Evolutionary conservation across 2,329 filamentous ascomycete genomes (phyloP), one percentile per base, ranked within the genome.

Genomic region (Cercospora sesami): DNA sequence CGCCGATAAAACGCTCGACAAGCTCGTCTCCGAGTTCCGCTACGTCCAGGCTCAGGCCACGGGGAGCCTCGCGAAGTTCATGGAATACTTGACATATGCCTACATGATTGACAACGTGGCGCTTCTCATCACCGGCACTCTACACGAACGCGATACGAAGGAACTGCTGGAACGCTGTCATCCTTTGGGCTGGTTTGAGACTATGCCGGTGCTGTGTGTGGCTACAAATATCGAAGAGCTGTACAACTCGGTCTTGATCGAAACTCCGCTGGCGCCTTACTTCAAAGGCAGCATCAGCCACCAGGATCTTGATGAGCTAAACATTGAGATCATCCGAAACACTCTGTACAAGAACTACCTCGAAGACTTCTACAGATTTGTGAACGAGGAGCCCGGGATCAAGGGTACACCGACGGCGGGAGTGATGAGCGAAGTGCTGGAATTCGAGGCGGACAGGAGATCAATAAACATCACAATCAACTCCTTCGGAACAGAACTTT

Each of bases 91-190:
- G 69, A 99, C 95, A 1, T 99, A 99, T 80, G 94, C 94, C 70
- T 99, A 99, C 86, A 99, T 99, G 95, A 99, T 99, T 81, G 95
- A 99, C 83, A 99, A 99, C 77, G 93, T 99, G 63, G 95, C 96
- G 45, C 90, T 99, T 48, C 89, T 99, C 77, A 99, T 99, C 81
- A 99, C 95, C 23, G 95, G 95, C 70, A 99, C 95, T 12, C 87
- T 99, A 31, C 95, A 99, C 82, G 96, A 99, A 83, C 89, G 95
- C 79, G 95, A 99, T 80, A 99, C 95, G 3, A 90, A 94, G 68
- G 95, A 99, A 82, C 87, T 99, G 71, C 84, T 99, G 64, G 95
- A 98, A 78, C 87, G 95, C 80, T 99, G 96, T 81, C 96, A 99
- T 76, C 95, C 95, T 6, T 87, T 99, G 7, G 95, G 95, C 74